Conservation (phyloP, 1,284 basidiomycete species). For the Pseudozyma sp. region DNA sequence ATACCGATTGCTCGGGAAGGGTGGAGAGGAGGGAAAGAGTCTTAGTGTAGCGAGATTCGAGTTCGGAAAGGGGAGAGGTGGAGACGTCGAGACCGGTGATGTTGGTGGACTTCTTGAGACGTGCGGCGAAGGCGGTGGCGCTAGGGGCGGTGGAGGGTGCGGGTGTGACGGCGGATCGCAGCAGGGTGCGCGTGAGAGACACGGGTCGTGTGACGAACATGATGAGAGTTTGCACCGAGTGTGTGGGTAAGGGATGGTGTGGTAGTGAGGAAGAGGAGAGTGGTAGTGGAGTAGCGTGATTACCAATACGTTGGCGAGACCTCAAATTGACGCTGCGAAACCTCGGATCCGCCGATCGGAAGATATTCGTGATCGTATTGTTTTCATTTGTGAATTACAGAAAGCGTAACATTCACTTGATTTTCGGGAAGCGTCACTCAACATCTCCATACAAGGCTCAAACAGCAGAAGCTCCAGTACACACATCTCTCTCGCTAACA, state of each 20-base stretch:
- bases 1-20: constrained; percentile 84
- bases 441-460: no score
- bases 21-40: constrained; percentile 79
- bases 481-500: no score
- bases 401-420: no score
- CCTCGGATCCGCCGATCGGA: no score
- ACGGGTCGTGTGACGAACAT: constrained; percentile 36
- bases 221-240: background rate
- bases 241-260: background rate
- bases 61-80: constrained; percentile 81
- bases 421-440: no score
- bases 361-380: no score
- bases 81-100: constrained; percentile 76
- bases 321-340: no score
- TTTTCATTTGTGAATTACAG: no score
- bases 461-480: no score
- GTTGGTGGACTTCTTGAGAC: constrained; percentile 75
- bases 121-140: constrained; percentile 18
- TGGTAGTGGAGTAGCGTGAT: no score
- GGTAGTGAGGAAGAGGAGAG: background rate
- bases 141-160: constrained; percentile 23
- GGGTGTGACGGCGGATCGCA: constrained; percentile 33
- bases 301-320: no score
- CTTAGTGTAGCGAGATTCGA: constrained; percentile 80
- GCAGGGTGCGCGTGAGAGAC: background rate